Base-by-base conservation (phyloP, 257 asterid species). In the Mitragyna speciosa region DNA sequence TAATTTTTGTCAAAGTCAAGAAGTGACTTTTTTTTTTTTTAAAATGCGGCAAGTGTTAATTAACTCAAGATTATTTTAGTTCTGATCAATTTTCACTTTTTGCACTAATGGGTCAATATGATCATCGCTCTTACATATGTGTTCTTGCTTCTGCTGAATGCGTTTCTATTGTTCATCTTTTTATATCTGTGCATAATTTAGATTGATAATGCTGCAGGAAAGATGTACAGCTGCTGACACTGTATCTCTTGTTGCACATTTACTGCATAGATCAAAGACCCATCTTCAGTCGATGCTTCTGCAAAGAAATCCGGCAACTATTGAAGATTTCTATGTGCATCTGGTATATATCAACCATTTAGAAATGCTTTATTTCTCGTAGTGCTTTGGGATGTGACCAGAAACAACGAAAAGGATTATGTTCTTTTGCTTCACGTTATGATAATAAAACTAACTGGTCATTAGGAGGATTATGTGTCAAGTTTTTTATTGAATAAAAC, bases 181-280 rank as follows among this genome's bases (percentile, higher is more conserved):
- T 39, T 41, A 67, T 70, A 68, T 30, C 69, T 49, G 48, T 83
- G 83, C 64, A 58, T 82, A 80, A 82, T 79, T 36, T 79, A 41
- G 77, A 61, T 82, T 73, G 76, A 84, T 41, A 66, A 65, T 88
- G 87, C 86, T 89, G 95, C 99, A 96, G 99, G 99, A 94, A 90
- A 91, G 99, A 86, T 96, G 99, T 90, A 92, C 97, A 56, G 99
- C 91, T 83, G 97, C 96, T 82, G 98, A 94, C 90, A 88, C 95
- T 80, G 79, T 92, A 76, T 86, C 91, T 82, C 93, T 94, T 84
- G 97, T 96, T 89, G 97, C 97, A 89, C 93, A 87, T 88, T 87
- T 96, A 83, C 91, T 96, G 93, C 93, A 88, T 89, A 90, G 90
- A 92, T 96, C 98, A 72, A 96, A 89, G 88, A 80, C 89, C 67